phyloP scores from a whole-genome alignment of 202 grass and related monocot species.

The Saccharum hybrid region DNA sequence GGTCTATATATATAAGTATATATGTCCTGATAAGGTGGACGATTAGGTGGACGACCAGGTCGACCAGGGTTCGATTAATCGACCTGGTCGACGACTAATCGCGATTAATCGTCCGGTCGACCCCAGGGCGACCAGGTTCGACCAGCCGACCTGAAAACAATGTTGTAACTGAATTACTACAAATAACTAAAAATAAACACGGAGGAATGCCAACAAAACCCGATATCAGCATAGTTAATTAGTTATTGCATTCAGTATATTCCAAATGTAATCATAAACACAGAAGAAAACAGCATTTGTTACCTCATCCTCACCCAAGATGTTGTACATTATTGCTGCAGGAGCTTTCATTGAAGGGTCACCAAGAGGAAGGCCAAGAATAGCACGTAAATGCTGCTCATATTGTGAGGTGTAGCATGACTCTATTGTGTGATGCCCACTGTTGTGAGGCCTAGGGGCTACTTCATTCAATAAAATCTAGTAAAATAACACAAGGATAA shows the following conservation, averaged over 20 bases:
- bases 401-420: slow-evolving; percentile 98
- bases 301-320: slow-evolving; percentile 90
- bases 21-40: too few species aligned
- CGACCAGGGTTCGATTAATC: too few species aligned
- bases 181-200: slow-evolving; percentile 30
- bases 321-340: slow-evolving; percentile 94
- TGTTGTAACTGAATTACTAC: slow-evolving; percentile 13
- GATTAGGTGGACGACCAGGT: too few species aligned
- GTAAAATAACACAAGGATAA: slow-evolving; percentile 22
- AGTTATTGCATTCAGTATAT: slow-evolving; percentile 32
- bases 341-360: slow-evolving; percentile 85
- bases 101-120: too few species aligned
- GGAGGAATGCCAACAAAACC: background rate
- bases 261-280: slow-evolving; percentile 28
- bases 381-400: slow-evolving; percentile 94
- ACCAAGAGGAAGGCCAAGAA: slow-evolving; percentile 90
- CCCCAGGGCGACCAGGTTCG: too few species aligned
- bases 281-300: slow-evolving; percentile 13
- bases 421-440: slow-evolving; percentile 95
- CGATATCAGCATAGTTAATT: slow-evolving; percentile 14
- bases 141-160: too few species aligned
- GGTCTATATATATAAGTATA: too few species aligned
- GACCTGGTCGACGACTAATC: too few species aligned
- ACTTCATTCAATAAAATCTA: slow-evolving; percentile 94
- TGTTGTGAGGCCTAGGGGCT: slow-evolving; percentile 95